Conservation (phyloP, 495 filamentous ascomycete species). For the Aspergillus asperescens region DNA sequence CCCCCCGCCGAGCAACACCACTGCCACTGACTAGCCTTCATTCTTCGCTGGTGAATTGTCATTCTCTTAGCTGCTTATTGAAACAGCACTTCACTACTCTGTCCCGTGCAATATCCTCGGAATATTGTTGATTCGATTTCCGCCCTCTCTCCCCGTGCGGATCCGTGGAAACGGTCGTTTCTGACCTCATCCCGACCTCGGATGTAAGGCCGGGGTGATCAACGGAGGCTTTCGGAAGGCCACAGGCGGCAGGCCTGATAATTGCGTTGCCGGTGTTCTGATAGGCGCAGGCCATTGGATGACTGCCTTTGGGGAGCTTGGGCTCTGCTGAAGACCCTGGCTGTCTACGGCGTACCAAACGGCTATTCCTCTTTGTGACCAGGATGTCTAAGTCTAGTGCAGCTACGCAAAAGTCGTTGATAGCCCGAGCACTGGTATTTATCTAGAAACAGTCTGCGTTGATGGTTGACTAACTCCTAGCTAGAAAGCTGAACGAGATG, state of each 20-base stretch:
- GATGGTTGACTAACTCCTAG: slow-evolving; percentile 19
- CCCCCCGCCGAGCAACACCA: slow-evolving; percentile 12
- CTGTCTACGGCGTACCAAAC: background rate
- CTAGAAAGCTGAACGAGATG: slow-evolving; percentile 57
- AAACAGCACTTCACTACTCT: background rate
- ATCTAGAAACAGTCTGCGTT: background rate
- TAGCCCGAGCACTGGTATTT: slow-evolving; percentile 28
- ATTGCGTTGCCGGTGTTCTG: slow-evolving; percentile 1
- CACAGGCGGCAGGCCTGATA: slow-evolving; percentile 8
- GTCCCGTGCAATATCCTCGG: background rate
- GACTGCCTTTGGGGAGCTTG: slow-evolving; percentile 3
- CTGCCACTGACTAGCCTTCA: background rate
- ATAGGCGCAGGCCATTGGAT: slow-evolving; percentile 3
- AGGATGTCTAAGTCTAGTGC: slow-evolving; percentile 33
- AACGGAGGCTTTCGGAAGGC: slow-evolving; percentile 14
- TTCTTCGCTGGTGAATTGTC: background rate
- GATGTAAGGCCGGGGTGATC: slow-evolving; percentile 16
- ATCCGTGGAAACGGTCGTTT: slow-evolving; percentile 6
- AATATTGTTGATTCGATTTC: background rate
- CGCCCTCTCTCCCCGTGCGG: background rate
- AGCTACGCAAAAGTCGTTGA: slow-evolving; percentile 21
- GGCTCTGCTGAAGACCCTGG: background rate
- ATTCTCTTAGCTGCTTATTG: background rate
- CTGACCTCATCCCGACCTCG: slow-evolving; percentile 15
- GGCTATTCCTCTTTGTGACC: slow-evolving; percentile 1